A percentile compares a stretch with the other conserved stretches of the same genome.
Conservation (phyloP, 73 alveolate species). For the Paramecium pentaurelia region DNA sequence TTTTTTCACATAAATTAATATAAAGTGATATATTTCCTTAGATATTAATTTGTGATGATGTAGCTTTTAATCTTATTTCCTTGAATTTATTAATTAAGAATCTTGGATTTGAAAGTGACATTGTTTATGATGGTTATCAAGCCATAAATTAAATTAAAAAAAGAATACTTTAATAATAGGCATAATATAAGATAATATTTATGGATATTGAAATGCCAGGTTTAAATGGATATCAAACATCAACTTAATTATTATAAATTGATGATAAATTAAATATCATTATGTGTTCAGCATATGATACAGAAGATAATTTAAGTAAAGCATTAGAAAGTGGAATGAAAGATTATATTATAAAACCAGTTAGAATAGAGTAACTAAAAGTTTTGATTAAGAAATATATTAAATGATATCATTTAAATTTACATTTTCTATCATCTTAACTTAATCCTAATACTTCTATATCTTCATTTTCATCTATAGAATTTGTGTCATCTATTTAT, state of each 20-base stretch:
- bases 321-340: slow-evolving; percentile 46
- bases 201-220: slow-evolving; percentile 65
- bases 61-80: slow-evolving; percentile 1
- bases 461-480: background rate
- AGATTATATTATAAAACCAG: slow-evolving; percentile 47
- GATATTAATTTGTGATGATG: slow-evolving; percentile 40
- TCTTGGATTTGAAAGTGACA: slow-evolving; percentile 12
- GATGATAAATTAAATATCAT: slow-evolving; percentile 12
- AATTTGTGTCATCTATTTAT: background rate
- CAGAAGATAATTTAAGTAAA: background rate
- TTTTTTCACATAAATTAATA: background rate
- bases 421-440: background rate
- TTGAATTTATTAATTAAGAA: background rate
- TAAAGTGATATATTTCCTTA: background rate
- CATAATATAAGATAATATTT: slow-evolving; percentile 9
- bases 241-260: background rate
- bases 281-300: slow-evolving; percentile 58
- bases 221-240: slow-evolving; percentile 50
- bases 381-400: background rate
- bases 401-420: background rate
- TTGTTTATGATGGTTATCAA: slow-evolving; percentile 56
- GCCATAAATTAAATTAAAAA: background rate
- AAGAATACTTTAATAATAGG: background rate
- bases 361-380: slow-evolving; percentile 7
- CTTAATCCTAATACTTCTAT: background rate